phyloP scores from a whole-genome alignment of 176 grass and related monocot species.

The Triticum dicoccoides region DNA sequence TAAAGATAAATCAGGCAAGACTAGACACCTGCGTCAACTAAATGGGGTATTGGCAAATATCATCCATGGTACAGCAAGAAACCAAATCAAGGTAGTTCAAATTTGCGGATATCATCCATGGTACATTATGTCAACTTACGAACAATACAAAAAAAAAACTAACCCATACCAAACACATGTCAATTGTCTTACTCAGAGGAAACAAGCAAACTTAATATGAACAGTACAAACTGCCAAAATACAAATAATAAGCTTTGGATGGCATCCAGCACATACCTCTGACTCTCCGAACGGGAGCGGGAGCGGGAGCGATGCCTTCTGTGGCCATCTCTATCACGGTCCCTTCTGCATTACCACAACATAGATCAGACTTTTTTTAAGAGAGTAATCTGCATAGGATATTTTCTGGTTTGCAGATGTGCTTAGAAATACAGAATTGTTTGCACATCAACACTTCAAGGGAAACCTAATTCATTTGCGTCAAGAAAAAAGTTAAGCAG shows the following conservation, averaged over 20 bases:
- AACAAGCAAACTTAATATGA: not conserved
- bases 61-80: not conserved
- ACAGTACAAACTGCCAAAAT: not conserved
- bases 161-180: not conserved
- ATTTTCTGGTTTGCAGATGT: not conserved
- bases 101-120: not conserved
- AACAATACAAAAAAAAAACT: not conserved
- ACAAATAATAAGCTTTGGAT: not conserved
- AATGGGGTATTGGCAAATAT: not conserved
- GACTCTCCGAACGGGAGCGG: slow-evolving; percentile 42
- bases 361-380: not conserved
- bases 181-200: not conserved
- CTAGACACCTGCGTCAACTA: not conserved
- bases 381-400: not conserved
- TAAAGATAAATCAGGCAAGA: slow-evolving; percentile 7
- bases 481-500: not conserved
- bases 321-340: slow-evolving; percentile 56
- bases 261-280: not conserved
- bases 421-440: not conserved
- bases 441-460: not conserved
- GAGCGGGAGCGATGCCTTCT: slow-evolving; percentile 63
- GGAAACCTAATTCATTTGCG: too few relatives aligned
- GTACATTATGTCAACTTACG: not conserved
- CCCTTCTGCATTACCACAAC: slow-evolving; percentile 39
- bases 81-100: not conserved